Evolutionary conservation across 1,139 yeast species (phyloP).

Genomic region (Yamadazyma pseudoaaseri): DNA sequence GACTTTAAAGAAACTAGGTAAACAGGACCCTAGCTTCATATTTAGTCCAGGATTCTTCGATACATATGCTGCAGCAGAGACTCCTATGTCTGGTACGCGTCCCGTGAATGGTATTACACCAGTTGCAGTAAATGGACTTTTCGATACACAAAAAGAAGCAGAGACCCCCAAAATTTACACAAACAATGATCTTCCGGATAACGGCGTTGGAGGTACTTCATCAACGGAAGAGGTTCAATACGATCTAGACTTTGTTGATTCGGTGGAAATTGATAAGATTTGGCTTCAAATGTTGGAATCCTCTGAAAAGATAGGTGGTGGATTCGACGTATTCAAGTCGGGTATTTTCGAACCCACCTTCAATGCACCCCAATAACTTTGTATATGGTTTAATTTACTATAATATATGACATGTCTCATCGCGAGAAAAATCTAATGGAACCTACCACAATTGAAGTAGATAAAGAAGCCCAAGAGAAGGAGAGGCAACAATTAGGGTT

Average conservation of each 20-base stretch:
- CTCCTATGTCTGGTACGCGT: not conserved
- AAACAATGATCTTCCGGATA: not conserved
- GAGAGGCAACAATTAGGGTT: constrained; percentile 15
- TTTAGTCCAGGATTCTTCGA: constrained; percentile 12
- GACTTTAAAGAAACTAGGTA: constrained; percentile 22
- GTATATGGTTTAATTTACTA: no score
- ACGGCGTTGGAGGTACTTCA: not conserved
- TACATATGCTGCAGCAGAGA: not conserved
- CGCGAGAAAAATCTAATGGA: not conserved
- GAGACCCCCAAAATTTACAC: not conserved
- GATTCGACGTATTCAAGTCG: constrained; percentile 8
- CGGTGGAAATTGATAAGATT: constrained; percentile 37
- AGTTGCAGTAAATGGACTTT: not conserved
- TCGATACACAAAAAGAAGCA: not conserved
- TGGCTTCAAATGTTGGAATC: constrained; percentile 40
- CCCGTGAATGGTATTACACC: not conserved
- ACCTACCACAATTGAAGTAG: constrained; percentile 6
- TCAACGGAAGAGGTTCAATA: not conserved
- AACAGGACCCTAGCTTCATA: constrained; percentile 9
- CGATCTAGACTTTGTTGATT: constrained; percentile 26
- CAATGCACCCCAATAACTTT: no score
- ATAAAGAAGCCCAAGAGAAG: constrained; percentile 12
- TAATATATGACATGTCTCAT: no score
- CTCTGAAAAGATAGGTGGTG: constrained; percentile 22
- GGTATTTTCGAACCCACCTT: not conserved